These are phyloP conservation scores for Austroboletus rostrupii DNA, from an alignment of 1,284 basidiomycete genomes.

Conservation along the genomic window DNA sequence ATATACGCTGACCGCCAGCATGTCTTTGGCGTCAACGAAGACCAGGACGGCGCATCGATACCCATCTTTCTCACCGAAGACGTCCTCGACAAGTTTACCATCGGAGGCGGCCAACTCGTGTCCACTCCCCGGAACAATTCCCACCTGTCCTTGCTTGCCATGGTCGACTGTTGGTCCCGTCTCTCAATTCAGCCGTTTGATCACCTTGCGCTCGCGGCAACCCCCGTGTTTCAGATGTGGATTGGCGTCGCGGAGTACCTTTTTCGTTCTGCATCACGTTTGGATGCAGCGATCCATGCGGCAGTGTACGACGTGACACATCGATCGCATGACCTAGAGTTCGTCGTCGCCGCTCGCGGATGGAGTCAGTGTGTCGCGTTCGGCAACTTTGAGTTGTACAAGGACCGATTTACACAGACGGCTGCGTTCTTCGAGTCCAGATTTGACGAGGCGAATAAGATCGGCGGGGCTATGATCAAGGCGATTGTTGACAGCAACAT, in stretches of 20 bases:
- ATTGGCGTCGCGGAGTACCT: conserved; percentile 96
- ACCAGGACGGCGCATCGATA: conserved; percentile 31
- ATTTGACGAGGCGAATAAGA: conserved; percentile 81
- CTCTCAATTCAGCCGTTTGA: conserved; percentile 87
- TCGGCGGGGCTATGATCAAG: conserved; percentile 91
- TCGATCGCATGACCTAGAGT: conserved; percentile 89
- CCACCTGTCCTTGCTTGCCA: conserved; percentile 93
- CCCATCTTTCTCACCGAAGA: conserved; percentile 87
- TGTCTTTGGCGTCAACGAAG: conserved; percentile 65
- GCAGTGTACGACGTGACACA: conserved; percentile 81
- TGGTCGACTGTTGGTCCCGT: conserved; percentile 97
- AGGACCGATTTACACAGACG: conserved; percentile 78
- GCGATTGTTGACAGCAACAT: conserved; percentile 63
- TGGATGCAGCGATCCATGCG: conserved; percentile 73
- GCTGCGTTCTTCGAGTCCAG: conserved; percentile 81
- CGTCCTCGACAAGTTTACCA: conserved; percentile 82
- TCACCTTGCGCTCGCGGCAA: conserved; percentile 92
- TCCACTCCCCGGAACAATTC: conserved; percentile 60
- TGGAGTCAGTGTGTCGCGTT: conserved; percentile 96
- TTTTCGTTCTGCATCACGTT: conserved; percentile 65
- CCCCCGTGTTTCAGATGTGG: conserved; percentile 95
- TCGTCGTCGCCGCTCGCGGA: conserved; percentile 90
- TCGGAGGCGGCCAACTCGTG: conserved; percentile 21
- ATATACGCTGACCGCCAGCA: conserved; percentile 73
- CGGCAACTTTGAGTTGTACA: conserved; percentile 89